Percentiles rank a stretch among this genome's conserved stretches.
Evolutionary conservation across 257 asterid species (phyloP).

Genomic region (Solanum bulbocastanum): DNA sequence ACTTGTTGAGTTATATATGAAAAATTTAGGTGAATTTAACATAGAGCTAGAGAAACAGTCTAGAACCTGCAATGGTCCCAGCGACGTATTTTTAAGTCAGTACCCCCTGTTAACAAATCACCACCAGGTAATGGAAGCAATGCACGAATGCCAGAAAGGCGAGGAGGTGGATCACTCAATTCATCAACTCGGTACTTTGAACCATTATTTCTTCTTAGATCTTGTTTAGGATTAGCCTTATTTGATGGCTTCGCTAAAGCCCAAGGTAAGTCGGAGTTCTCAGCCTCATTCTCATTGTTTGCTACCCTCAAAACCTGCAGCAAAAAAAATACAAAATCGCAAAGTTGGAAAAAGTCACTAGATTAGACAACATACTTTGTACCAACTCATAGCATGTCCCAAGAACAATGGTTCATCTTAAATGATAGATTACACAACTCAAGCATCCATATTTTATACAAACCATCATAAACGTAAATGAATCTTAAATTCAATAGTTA

Average conservation of each 20-base stretch:
- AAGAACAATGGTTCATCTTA: not conserved
- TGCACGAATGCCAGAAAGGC: constrained; percentile 89
- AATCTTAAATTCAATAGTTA: not conserved
- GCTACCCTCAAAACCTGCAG: constrained; percentile 72
- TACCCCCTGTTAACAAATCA: constrained; percentile 91
- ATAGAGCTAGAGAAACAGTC: not conserved
- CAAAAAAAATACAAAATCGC: constrained; percentile 7
- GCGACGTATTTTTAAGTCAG: constrained; percentile 91
- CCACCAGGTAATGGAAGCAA: constrained; percentile 99
- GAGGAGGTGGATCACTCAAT: constrained; percentile 68
- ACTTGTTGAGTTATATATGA: not conserved
- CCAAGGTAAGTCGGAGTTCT: constrained; percentile 64
- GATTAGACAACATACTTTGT: not conserved
- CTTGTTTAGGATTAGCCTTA: constrained; percentile 55
- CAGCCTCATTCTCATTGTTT: constrained; percentile 58
- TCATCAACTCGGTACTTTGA: constrained; percentile 79
- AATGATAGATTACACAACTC: not conserved
- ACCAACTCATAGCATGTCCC: not conserved
- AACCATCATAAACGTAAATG: not conserved
- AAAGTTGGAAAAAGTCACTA: not conserved
- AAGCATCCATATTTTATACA: not conserved
- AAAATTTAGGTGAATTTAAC: not conserved
- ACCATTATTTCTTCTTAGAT: constrained; percentile 43
- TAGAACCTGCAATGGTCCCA: constrained; percentile 93
- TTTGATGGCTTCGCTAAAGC: constrained; percentile 59